Base-by-base conservation (phyloP, 1,284 basidiomycete genomes). In the Cystobasidium sp. region DNA sequence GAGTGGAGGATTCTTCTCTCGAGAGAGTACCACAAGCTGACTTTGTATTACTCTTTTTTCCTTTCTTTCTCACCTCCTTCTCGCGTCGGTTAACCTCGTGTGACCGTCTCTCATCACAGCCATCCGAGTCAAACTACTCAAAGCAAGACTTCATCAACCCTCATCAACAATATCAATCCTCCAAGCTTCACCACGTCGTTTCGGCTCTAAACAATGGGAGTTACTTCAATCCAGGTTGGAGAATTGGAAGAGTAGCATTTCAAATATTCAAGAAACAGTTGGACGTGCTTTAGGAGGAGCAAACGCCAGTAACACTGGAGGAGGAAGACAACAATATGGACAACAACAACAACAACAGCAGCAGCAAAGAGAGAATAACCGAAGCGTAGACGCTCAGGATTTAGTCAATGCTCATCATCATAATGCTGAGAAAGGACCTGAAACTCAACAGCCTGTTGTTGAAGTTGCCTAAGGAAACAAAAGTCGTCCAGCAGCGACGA, bases 121-220 rank as follows among this genome's bases (percentile, higher is more conserved):
- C 70, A 94, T 97, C 81, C 91, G 92, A 77, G 88, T 89, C 6
- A 89, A 90, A 63, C 87, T 97, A 55, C 82, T 96, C 59, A 88
- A 88, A 49, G 94, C 91, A 31, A 93, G 93, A 80, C 88, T 97
- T 52, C 92, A 92, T 4, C 94, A 96, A 82, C 89, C 90, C 3
- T 86, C 88, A 9, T 88, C 91, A 77, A 88, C 88, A 44, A 85
- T 96, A 67, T 89, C 89, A 76, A 87, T 97, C 77, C 88, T 88
- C 69, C 89, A 89, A 49, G 90, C 93, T 1, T 89, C 90, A 1
- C 88, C 91, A 0, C 89, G 91, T 71, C 85, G 87, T 41, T 95
- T 96, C 80, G 91, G 90, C 78, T 84, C 85, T 46, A 86, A 87
- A 72, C 91, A 96, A 82, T 97, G 94, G 94, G 86, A 89, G 81